Evolutionary conservation across 106 monocot genomes (phyloP).

Genomic region (Gastrodia elata): DNA sequence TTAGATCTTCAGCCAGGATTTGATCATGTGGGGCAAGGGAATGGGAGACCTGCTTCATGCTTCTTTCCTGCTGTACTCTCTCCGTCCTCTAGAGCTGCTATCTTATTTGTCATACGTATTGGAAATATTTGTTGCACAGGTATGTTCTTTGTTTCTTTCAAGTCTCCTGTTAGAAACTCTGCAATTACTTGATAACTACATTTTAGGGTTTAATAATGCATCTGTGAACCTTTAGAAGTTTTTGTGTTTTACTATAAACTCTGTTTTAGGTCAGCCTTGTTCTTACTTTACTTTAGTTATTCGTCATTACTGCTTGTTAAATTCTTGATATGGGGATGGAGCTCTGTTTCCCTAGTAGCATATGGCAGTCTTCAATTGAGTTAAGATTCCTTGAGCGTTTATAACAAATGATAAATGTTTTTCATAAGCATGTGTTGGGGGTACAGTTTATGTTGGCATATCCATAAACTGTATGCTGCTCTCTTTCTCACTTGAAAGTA

Average conservation of each 20-base stretch:
- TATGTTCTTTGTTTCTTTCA: neutral
- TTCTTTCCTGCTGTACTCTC: constrained; percentile 75
- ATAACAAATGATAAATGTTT: too few relatives aligned
- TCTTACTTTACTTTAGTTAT: neutral
- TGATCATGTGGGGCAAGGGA: constrained; percentile 44
- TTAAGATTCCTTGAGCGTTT: too few relatives aligned
- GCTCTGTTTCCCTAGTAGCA: too few relatives aligned
- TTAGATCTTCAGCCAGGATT: constrained; percentile 88
- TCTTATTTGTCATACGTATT: constrained; percentile 59
- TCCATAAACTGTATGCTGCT: too few relatives aligned
- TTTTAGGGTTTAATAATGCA: neutral
- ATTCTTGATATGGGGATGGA: too few relatives aligned
- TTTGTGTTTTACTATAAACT: neutral
- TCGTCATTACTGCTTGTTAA: too few relatives aligned
- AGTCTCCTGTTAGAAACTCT: neutral
- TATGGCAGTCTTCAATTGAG: too few relatives aligned
- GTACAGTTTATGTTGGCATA: too few relatives aligned
- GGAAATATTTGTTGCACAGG: constrained; percentile 7
- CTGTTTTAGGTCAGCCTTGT: neutral
- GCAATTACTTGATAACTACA: neutral
- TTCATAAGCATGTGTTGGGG: too few relatives aligned
- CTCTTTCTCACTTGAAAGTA: too few relatives aligned
- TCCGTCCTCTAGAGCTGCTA: constrained; percentile 72
- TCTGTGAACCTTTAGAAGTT: too few relatives aligned
- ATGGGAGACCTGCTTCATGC: constrained; percentile 70